phyloP scores from a whole-genome alignment of 2,329 filamentous ascomycete genomes.

The Exophiala bonariae region DNA sequence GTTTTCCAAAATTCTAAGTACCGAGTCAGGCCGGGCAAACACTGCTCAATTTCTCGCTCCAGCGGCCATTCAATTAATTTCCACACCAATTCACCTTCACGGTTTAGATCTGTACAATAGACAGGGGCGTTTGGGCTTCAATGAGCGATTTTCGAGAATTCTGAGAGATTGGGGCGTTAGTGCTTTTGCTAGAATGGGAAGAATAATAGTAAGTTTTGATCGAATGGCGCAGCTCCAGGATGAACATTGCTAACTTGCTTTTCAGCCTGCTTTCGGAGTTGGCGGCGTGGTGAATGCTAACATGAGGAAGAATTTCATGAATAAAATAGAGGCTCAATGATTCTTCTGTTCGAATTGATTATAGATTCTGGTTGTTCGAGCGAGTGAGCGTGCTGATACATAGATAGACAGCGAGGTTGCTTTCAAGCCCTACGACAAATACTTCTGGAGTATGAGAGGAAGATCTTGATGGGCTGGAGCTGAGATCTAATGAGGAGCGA shows the following conservation, averaged over 20 bases:
- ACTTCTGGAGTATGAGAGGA: background rate
- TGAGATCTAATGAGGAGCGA: no score
- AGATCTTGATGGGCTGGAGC: background rate
- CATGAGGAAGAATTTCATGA: conserved; percentile 27
- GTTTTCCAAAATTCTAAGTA: conserved; percentile 40
- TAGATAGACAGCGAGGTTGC: no score
- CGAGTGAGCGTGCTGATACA: no score
- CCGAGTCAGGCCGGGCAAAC: conserved; percentile 24
- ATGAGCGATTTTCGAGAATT: conserved; percentile 63
- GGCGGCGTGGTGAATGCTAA: conserved; percentile 77
- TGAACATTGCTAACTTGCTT: conserved; percentile 36
- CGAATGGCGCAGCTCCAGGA: background rate
- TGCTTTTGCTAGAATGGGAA: conserved; percentile 70
- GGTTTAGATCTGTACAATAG: conserved; percentile 85
- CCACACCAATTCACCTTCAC: conserved; percentile 78
- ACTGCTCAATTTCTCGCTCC: conserved; percentile 78
- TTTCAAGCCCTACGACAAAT: no score
- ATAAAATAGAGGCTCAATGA: conserved; percentile 13
- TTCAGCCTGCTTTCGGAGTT: conserved; percentile 74
- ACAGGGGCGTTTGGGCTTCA: conserved; percentile 43
- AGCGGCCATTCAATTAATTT: conserved; percentile 72
- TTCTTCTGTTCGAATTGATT: no score
- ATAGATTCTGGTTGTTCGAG: no score
- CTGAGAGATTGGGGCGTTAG: conserved; percentile 74
- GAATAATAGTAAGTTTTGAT: conserved; percentile 52